These are phyloP conservation scores for Thymus quinquecostatus DNA, from an alignment of 257 asterid genomes.

Conservation along the genomic window DNA sequence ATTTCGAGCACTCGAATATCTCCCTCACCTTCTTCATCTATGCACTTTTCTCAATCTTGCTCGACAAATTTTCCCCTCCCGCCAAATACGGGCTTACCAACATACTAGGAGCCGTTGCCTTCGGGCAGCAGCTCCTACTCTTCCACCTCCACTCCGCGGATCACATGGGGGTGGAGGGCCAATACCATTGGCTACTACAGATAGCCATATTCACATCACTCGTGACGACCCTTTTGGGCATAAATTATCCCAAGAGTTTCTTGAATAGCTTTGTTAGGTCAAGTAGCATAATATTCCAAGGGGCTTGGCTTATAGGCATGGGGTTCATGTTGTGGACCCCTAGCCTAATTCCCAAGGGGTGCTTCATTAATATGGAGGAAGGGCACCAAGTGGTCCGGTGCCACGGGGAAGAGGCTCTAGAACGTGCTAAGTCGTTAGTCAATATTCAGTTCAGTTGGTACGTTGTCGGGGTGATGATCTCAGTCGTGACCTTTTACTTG, in stretches of 20 bases:
- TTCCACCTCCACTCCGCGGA: slow-evolving; percentile 92
- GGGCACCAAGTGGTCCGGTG: slow-evolving; percentile 77
- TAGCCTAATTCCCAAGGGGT: slow-evolving; percentile 60
- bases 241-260: slow-evolving; percentile 62
- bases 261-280: slow-evolving; percentile 76
- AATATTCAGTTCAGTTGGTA: slow-evolving; percentile 83
- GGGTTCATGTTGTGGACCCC: slow-evolving; percentile 94
- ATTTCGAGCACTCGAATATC: slow-evolving; percentile 82
- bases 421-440: slow-evolving; percentile 80
- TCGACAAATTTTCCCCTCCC: slow-evolving; percentile 58
- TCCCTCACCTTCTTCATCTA: slow-evolving; percentile 65
- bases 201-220: slow-evolving; percentile 54
- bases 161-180: slow-evolving; percentile 96
- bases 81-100: slow-evolving; percentile 52
- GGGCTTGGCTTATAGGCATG: slow-evolving; percentile 84
- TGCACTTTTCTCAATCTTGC: slow-evolving; percentile 62
- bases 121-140: slow-evolving; percentile 72
- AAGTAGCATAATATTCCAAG: slow-evolving; percentile 67
- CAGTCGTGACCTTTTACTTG: slow-evolving; percentile 47
- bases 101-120: slow-evolving; percentile 62
- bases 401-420: slow-evolving; percentile 56
- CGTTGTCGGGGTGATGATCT: slow-evolving; percentile 46
- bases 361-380: slow-evolving; percentile 67
- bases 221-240: slow-evolving; percentile 58
- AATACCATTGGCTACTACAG: slow-evolving; percentile 68